Percentiles rank a stretch among this genome's conserved stretches.
These are phyloP conservation scores for Melocanna baccifera DNA, from an alignment of 176 grass and related monocot species.

Conservation along the genomic window DNA sequence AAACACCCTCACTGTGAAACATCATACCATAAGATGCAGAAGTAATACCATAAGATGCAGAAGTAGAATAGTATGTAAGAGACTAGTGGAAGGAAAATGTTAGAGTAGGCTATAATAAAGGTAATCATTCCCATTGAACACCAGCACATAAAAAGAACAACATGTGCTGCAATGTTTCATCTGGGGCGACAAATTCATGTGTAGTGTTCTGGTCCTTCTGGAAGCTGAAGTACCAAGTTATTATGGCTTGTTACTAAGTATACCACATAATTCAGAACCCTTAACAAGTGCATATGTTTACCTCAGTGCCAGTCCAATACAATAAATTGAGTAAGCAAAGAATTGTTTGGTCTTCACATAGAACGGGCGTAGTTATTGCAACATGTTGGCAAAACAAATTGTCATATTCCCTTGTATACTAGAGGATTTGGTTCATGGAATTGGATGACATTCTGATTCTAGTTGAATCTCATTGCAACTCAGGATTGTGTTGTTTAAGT, in stretches of 20 bases:
- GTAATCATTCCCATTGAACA: not conserved
- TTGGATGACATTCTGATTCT: not conserved
- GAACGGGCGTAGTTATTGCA: not conserved
- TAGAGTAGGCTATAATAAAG: not conserved
- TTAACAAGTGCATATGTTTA: not conserved
- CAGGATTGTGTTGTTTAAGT: not conserved
- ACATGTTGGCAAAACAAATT: not conserved
- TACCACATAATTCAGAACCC: constrained; percentile 4
- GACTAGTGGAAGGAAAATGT: not conserved
- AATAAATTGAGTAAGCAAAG: not conserved
- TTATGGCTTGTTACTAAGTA: not conserved
- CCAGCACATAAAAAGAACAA: not conserved
- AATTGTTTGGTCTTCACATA: not conserved
- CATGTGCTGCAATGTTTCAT: not conserved
- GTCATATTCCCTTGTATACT: not conserved
- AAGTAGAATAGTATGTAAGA: constrained; percentile 6
- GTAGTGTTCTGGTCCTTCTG: not conserved
- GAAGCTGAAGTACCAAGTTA: constrained; percentile 15
- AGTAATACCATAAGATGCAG: constrained; percentile 28
- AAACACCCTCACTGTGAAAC: constrained; percentile 74
- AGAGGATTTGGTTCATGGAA: not conserved
- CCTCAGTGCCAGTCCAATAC: not conserved
- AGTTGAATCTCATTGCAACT: not conserved
- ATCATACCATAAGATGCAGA: constrained; percentile 26
- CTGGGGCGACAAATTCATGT: not conserved